Base-by-base conservation (phyloP, 768 basidiomycete genomes). In the Mycena indigotica region DNA sequence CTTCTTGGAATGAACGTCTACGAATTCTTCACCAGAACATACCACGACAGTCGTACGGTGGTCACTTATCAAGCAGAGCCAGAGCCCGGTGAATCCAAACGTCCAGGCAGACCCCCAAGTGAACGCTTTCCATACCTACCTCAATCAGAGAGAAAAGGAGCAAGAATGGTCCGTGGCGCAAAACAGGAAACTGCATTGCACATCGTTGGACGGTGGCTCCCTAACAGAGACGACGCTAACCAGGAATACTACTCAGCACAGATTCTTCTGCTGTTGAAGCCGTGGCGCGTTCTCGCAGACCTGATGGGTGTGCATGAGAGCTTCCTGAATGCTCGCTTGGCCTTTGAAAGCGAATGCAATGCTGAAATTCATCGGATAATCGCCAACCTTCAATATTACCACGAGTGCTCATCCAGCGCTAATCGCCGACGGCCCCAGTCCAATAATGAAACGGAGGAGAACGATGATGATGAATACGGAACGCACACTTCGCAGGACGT, bases 121-220 rank as follows among this genome's bases (percentile, higher is more conserved):
- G 3, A 57, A 16, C 40, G 65, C 0, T 40, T 65, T 1, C 54
- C 39, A 1, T 76, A 77, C 54, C 51, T 55, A 0, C 21, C 19
- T 0, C 55, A 40, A 65, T 48, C 65, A 51, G 51, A 64, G 56
- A 26, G 44, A 1, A 51, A 8, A 0, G 38, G 50, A 0, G 57
- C 53, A n/a, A 65, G 72, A 0, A 55, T 77, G 1, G 29, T 69
- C 1, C 57, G 70, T 0, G 19, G 26, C 5, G 3, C 5, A 1
- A 67, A 64, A 0, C 77, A 77, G 55, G 73, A 75, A 19, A 74
- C 65, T 0, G 13, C 78, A 2, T 72, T 73, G 0, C 63, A 70
- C 23, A 63, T 78, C 45, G 57, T 75, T 4, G 75, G 77, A 0
- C 51, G 35, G 13, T 75, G 67, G 58, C 71, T 76, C 48, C 69